A percentile compares a stretch with the other conserved stretches of the same genome.
These are phyloP conservation scores for Camellia sinensis DNA, from an alignment of 148 eudicot genomes.

Conservation along the genomic window DNA sequence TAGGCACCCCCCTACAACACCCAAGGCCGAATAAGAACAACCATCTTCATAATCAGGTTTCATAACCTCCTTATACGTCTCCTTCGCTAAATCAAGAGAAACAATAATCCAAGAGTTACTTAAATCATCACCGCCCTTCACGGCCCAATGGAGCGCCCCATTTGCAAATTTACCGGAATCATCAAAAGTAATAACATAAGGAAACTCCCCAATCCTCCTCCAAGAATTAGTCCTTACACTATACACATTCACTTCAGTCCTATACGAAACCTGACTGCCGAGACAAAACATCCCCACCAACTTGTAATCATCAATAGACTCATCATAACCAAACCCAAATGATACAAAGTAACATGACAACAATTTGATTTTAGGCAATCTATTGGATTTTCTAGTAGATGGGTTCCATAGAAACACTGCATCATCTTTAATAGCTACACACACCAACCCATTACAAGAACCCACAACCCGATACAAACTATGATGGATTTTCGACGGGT, in stretches of 20 bases:
- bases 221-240: constrained; percentile 23
- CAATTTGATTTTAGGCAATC: background rate
- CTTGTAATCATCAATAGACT: constrained; percentile 1
- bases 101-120: constrained; percentile 15
- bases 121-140: background rate
- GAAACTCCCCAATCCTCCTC: constrained; percentile 24
- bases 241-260: constrained; percentile 26
- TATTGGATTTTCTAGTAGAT: constrained; percentile 15
- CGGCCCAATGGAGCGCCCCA: constrained; percentile 41
- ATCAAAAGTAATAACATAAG: background rate
- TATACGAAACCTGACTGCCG: background rate
- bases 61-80: constrained; percentile 16
- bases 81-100: constrained; percentile 23
- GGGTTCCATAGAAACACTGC: constrained; percentile 19
- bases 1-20: constrained; percentile 15
- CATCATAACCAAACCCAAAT: background rate
- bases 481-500: background rate
- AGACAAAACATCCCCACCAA: background rate
- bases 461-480: constrained; percentile 9
- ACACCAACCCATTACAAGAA: constrained; percentile 33
- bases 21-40: constrained; percentile 8
- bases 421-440: constrained; percentile 10
- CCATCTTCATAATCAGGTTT: constrained; percentile 16
- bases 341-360: too few relatives aligned
- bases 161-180: constrained; percentile 16